Conservation (phyloP, 2,329 filamentous ascomycete species). For the Phaeosphaeria sp. region DNA sequence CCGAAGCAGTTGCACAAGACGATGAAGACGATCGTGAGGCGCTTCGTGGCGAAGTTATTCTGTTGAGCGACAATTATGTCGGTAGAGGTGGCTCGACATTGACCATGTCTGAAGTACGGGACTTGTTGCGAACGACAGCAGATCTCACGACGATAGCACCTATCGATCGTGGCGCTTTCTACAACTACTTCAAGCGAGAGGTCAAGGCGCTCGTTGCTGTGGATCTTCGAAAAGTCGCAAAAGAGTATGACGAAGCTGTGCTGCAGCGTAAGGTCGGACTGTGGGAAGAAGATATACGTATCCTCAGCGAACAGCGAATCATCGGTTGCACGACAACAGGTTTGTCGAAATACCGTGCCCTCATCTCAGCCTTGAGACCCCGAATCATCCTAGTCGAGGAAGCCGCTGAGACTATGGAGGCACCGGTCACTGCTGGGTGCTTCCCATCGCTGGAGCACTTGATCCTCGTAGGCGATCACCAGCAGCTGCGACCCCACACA, state of each 20-base stretch:
- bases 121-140: constrained; percentile 46
- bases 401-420: constrained; percentile 77
- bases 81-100: constrained; percentile 25
- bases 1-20: constrained; percentile 61
- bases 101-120: constrained; percentile 42
- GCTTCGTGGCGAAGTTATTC: constrained; percentile 38
- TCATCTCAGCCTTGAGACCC: constrained; percentile 71
- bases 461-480: constrained; percentile 78
- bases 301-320: constrained; percentile 54
- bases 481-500: constrained; percentile 76
- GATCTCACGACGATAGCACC: constrained; percentile 69
- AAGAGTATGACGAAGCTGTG: constrained; percentile 59
- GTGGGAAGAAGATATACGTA: constrained; percentile 64
- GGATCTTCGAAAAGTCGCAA: constrained; percentile 59
- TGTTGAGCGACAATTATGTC: constrained; percentile 51
- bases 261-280: constrained; percentile 62
- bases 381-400: constrained; percentile 78
- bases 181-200: constrained; percentile 67
- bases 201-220: constrained; percentile 58
- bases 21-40: constrained; percentile 56
- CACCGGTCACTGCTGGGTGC: constrained; percentile 66
- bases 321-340: constrained; percentile 80
- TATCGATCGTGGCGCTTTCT: constrained; percentile 67
- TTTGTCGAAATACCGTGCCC: constrained; percentile 77
- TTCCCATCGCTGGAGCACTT: constrained; percentile 69